A percentile compares a stretch with the other conserved stretches of the same genome.
Evolutionary conservation across 2,329 filamentous ascomycete genomes (phyloP).

Genomic region (Blastomyces parvus): DNA sequence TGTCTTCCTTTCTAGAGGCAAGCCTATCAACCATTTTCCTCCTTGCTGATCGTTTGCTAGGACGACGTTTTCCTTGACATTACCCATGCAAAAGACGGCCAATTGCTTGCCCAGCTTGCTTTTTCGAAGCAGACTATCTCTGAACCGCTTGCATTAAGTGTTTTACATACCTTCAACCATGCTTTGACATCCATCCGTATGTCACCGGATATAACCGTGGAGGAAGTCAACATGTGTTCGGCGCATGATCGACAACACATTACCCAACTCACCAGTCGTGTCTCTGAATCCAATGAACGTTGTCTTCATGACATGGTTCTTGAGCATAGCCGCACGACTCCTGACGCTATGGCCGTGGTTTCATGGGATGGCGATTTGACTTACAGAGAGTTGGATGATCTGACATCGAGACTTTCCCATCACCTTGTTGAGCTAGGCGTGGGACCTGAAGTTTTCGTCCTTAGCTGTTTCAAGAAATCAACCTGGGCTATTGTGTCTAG

Average conservation of each 20-base stretch:
- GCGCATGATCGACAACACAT: slow-evolving; percentile 3
- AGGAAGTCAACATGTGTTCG: slow-evolving; percentile 6
- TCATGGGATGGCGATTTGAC: slow-evolving; percentile 8
- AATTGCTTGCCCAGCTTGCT: neutral
- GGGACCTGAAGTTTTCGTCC: slow-evolving; percentile 6
- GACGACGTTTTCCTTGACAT: slow-evolving; percentile 2
- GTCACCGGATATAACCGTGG: slow-evolving; percentile 2
- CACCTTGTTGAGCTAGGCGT: slow-evolving; percentile 3
- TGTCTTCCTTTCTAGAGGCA: neutral
- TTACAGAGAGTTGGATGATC: slow-evolving; percentile 7
- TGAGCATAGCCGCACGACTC: neutral
- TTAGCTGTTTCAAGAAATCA: slow-evolving; percentile 13
- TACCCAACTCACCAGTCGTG: neutral
- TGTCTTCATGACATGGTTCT: slow-evolving; percentile 7
- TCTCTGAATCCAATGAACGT: neutral
- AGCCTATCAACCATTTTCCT: neutral
- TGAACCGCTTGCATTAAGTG: slow-evolving; percentile 4
- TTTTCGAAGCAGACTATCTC: slow-evolving; percentile 2
- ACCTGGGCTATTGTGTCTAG: slow-evolving; percentile 10
- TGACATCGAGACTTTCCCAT: slow-evolving; percentile 7
- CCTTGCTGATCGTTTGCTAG: neutral
- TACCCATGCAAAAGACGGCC: neutral
- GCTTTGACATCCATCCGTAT: neutral
- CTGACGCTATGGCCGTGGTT: slow-evolving; percentile 7
- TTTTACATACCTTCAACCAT: slow-evolving; percentile 4